Percentiles rank a stretch among this genome's conserved stretches.
Conservation (phyloP, 2,329 filamentous ascomycete species). For the Penicillium janthinellum region DNA sequence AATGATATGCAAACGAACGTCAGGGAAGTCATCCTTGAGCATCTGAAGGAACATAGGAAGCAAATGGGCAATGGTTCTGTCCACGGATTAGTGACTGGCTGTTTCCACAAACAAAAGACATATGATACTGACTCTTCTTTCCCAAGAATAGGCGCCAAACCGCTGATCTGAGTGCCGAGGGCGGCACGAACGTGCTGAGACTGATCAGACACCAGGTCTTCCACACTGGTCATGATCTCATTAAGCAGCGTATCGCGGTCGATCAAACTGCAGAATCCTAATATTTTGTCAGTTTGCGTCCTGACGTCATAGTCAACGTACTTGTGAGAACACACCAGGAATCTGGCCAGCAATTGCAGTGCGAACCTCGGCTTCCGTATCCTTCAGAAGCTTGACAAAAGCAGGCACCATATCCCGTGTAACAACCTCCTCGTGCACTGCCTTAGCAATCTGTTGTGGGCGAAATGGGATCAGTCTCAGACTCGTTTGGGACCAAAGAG, state of each 20-base stretch:
- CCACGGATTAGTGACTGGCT: constrained; percentile 22
- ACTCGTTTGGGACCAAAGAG: neutral
- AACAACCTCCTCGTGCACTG: constrained; percentile 95
- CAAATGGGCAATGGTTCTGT: constrained; percentile 89
- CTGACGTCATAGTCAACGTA: neutral
- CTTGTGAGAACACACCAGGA: constrained; percentile 59
- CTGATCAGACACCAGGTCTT: constrained; percentile 92
- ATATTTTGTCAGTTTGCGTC: constrained; percentile 22
- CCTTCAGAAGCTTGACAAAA: constrained; percentile 96
- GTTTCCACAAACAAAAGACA: neutral
- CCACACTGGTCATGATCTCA: constrained; percentile 94
- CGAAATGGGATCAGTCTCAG: constrained; percentile 17
- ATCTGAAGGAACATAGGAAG: constrained; percentile 99
- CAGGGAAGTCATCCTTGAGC: constrained; percentile 98
- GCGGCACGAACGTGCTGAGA: constrained; percentile 97
- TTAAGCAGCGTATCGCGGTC: constrained; percentile 85
- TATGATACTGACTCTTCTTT: constrained; percentile 79
- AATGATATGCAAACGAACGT: constrained; percentile 97
- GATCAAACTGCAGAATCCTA: constrained; percentile 88
- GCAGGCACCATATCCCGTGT: constrained; percentile 91
- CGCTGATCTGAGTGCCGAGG: constrained; percentile 94
- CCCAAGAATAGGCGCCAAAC: constrained; percentile 91
- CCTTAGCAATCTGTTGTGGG: constrained; percentile 79
- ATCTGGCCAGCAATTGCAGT: constrained; percentile 98
- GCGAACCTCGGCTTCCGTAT: constrained; percentile 95